Evolutionary conservation across 2,329 filamentous ascomycete species (phyloP), one percentile per base, ranked within the genome.

Genomic region (Pseudocercospora fuligena): DNA sequence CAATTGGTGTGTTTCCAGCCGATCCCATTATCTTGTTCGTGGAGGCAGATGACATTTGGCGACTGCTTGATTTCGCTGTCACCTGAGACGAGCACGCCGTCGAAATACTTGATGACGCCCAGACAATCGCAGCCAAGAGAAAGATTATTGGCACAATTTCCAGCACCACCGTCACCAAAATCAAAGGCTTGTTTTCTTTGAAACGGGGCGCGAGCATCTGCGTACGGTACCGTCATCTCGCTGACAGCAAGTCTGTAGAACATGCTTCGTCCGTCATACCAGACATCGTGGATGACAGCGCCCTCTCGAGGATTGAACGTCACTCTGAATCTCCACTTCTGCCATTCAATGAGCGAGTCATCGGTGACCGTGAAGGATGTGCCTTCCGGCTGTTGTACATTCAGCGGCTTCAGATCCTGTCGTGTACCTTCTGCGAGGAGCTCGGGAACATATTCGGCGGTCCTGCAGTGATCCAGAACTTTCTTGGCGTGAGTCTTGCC

Each of bases 1-100:
- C 90, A 90, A 77, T 92, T 91, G 58, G 88, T 91, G 78, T 92
- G 89, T 74, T 91, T 92, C 84, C 89, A 90, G 47, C 87, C 87
- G 64, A 90, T 88, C 3, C 89, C 89, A 25, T 83, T 86, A 70
- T 92, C 89, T 77, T 91, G 89, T 74, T 92, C 89, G 74, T 92
- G 89, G 59, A 91, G 83, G 73, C 89, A 91, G 43, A 92, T 82
- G 12, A 88, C 86, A 66, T 91, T 91, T n/a, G 88, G 85, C 81
- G 49, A 54, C 14, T 25, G 21, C 25, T 54, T 54, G 49, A 54
- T 54, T 16, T 54, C 49, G 0, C 86, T 82, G 16, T 85, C 82
- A 31, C 66, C 61, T 23, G 56, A 36, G 11, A 58, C 29, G 27
- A 58, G 29, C 16, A 87, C 83, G 2, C 84, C 85, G 62, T 84